Conservation (phyloP, 2,329 filamentous ascomycete species). For the Aspergillus sp. region DNA sequence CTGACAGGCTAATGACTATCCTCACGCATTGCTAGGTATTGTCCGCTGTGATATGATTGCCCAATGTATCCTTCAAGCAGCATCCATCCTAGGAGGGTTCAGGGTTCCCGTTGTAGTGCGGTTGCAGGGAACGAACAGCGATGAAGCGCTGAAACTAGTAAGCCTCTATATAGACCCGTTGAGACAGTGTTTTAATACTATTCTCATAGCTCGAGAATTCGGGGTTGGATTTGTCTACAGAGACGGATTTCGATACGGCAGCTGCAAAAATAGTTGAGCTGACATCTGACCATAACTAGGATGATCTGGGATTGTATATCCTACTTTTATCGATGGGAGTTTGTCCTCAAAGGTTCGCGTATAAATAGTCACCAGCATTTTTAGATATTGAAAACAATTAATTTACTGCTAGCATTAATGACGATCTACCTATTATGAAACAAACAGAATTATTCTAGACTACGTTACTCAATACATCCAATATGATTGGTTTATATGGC, state of each 20-base stretch:
- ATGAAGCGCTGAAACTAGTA: slow-evolving; percentile 38
- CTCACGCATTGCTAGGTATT: slow-evolving; percentile 34
- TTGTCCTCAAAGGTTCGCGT: too few relatives aligned
- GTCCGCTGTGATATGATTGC: slow-evolving; percentile 50
- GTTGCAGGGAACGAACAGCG: slow-evolving; percentile 46
- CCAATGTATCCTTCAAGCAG: slow-evolving; percentile 44
- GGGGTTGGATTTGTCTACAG: slow-evolving; percentile 2
- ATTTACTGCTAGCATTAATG: too few relatives aligned
- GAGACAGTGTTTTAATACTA: neutral
- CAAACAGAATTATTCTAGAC: too few relatives aligned
- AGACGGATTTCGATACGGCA: slow-evolving; percentile 9
- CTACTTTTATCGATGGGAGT: too few relatives aligned
- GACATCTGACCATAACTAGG: neutral
- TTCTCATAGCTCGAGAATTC: slow-evolving; percentile 3
- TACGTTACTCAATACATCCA: too few relatives aligned
- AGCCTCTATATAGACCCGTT: slow-evolving; percentile 7
- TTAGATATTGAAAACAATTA: too few relatives aligned
- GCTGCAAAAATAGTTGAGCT: slow-evolving; percentile 13
- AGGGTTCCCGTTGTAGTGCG: slow-evolving; percentile 43
- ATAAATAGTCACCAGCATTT: too few relatives aligned
- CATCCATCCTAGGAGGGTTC: slow-evolving; percentile 32
- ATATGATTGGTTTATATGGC: too few relatives aligned
- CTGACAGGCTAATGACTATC: too few relatives aligned
- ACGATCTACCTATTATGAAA: too few relatives aligned
- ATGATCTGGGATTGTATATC: too few relatives aligned